Percentiles rank a stretch among this genome's conserved stretches.
phyloP scores from a whole-genome alignment of 495 filamentous ascomycete genomes.

The Talaromyces proteolyticus region DNA sequence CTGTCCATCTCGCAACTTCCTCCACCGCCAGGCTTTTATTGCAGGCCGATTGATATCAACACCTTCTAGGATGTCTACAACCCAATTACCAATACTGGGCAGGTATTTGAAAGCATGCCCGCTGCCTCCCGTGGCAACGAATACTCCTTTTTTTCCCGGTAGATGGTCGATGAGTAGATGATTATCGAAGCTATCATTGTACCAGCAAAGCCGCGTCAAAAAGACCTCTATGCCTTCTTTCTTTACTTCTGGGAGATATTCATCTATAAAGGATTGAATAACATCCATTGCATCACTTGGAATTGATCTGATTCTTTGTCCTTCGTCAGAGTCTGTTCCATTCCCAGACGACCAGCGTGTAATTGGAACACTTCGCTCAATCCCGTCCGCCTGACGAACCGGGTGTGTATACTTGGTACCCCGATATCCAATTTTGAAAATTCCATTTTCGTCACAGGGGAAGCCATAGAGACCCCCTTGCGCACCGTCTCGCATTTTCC shows the following conservation, averaged over 20 bases:
- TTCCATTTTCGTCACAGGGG: slow-evolving; percentile 27
- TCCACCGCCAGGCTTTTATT: slow-evolving; percentile 23
- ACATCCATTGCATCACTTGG: slow-evolving; percentile 11
- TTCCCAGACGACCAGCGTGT: slow-evolving; percentile 24
- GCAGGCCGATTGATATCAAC: slow-evolving; percentile 13
- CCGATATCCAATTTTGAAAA: slow-evolving; percentile 39
- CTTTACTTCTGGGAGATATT: slow-evolving; percentile 26
- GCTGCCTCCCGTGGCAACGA: slow-evolving; percentile 68
- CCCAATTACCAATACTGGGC: slow-evolving; percentile 65
- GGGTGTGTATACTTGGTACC: slow-evolving; percentile 36
- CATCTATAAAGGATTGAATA: slow-evolving; percentile 22
- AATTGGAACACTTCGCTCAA: slow-evolving; percentile 27
- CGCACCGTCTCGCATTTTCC: slow-evolving; percentile 24
- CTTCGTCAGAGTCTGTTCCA: no score
- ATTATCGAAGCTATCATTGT: slow-evolving; percentile 61
- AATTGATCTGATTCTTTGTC: slow-evolving; percentile 9
- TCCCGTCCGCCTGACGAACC: slow-evolving; percentile 17
- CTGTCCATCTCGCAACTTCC: slow-evolving; percentile 15
- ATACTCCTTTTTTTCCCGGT: slow-evolving; percentile 50
- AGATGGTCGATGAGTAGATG: slow-evolving; percentile 65
- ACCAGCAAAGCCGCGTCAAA: slow-evolving; percentile 71
- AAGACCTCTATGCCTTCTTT: slow-evolving; percentile 21
- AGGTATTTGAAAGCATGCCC: slow-evolving; percentile 80
- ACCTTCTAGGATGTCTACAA: slow-evolving; percentile 53
- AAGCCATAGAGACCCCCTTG: slow-evolving; percentile 32